Percentiles rank a stretch among this genome's conserved stretches.
phyloP scores from a whole-genome alignment of 768 basidiomycete genomes.

The Termitomyces sp. region DNA sequence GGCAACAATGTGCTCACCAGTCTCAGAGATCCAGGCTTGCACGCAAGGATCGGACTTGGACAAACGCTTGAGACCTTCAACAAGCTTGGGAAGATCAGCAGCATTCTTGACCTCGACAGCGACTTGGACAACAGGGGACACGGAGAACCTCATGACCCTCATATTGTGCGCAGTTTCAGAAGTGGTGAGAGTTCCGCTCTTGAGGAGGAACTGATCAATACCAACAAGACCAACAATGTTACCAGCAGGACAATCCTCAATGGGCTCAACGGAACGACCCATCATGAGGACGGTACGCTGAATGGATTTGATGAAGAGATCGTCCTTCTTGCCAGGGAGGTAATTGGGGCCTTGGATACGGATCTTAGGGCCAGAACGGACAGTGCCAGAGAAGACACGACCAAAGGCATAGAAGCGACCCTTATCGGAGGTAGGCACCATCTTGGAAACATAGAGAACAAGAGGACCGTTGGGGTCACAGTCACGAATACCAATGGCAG shows the following conservation, averaged over 20 bases:
- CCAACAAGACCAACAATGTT: conserved; percentile 99
- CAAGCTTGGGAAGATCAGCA: conserved; percentile 97
- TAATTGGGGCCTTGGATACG: conserved; percentile 99
- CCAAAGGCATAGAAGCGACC: conserved; percentile 99
- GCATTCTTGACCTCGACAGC: conserved; percentile 99
- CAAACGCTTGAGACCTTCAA: conserved; percentile 99
- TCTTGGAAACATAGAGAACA: conserved; percentile 98
- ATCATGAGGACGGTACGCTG: conserved; percentile 99
- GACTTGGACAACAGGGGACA: conserved; percentile 98
- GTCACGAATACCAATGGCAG: conserved; percentile 95
- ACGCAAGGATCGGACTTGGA: conserved; percentile 99
- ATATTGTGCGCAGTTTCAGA: conserved; percentile 99
- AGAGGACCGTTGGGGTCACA: conserved; percentile 96
- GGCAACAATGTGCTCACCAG: conserved; percentile 97
- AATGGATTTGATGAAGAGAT: conserved; percentile 94
- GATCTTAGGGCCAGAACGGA: conserved; percentile 93
- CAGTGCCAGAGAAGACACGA: conserved; percentile 98
- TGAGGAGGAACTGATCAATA: conserved; percentile 99
- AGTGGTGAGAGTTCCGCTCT: conserved; percentile 96
- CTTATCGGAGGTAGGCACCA: conserved; percentile 99
- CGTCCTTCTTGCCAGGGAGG: conserved; percentile 95
- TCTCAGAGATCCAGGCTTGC: conserved; percentile 86
- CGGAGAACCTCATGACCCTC: conserved; percentile 99
- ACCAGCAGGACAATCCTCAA: conserved; percentile 98
- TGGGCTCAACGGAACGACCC: conserved; percentile 98